Evolutionary conservation across 768 basidiomycete genomes (phyloP), one percentile per base, ranked within the genome.

Genomic region (Boletus rubropictus): DNA sequence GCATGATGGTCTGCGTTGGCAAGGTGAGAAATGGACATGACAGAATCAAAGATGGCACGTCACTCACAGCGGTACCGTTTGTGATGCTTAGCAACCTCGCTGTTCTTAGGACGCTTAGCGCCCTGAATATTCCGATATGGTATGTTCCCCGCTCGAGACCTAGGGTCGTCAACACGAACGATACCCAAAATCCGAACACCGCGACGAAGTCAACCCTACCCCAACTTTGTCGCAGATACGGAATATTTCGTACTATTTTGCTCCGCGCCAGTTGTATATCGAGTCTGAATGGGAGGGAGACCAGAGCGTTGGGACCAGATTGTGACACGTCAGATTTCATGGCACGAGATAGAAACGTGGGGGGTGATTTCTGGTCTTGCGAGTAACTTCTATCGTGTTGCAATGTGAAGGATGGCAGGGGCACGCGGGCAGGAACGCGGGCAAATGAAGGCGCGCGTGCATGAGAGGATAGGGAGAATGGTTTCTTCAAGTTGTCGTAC

Each of bases 201-300:
- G 95, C 90, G 36, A 97, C 67, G 53, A 86, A 81, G 63, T 98
- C 95, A 45, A 96, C 86, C 42, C 92, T 72, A 57, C 79, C 86
- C 93, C 93, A 97, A 46, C 87, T 88, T 59, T 97, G 92, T 8
- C 95, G 78, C 1, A 98, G 74, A 63, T 91, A 98, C 0, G 95
- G 93, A 2, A 93, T 73, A 52, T 86, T 83, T 28, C 81, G 72
- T 22, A 69, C 68, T n/a, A 80, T 76, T 53, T 80, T 79, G 44
- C 76, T 71, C 50, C 74, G 77, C 0, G 76, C 68, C 51, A 77
- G 68, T 15, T 68, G 67, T n/a, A 87, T 66, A 57, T 77, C 80
- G 34, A 85, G 64, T 21, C 76, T 73, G 58, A 85, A 86, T 0
- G 84, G 84, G 8, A 84, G 73, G 3, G 68, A 58, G 12, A 79